These are phyloP conservation scores for Monosporozyma aquatica DNA, from an alignment of 805 yeast species.

Conservation along the genomic window DNA sequence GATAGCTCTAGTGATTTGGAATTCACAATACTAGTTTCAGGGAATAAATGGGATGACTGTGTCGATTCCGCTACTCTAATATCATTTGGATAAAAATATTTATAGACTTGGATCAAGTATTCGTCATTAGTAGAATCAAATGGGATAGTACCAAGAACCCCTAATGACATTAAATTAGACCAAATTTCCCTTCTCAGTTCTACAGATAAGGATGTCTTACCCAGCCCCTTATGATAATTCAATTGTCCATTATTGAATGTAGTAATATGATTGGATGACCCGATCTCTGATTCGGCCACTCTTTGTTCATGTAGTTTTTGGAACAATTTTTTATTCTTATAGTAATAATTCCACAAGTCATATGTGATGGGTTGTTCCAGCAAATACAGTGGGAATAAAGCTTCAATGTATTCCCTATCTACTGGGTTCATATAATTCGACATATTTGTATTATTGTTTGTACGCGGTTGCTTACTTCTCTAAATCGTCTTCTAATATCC, in stretches of 20 bases:
- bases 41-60: not conserved
- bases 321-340: slow-evolving; percentile 21
- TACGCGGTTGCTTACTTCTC: not conserved
- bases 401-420: slow-evolving; percentile 20
- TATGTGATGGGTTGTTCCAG: slow-evolving; percentile 28
- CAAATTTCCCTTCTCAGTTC: slow-evolving; percentile 25
- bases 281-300: not conserved
- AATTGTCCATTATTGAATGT: too few relatives aligned
- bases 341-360: slow-evolving; percentile 21
- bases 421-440: slow-evolving; percentile 21
- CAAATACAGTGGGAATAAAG: slow-evolving; percentile 25
- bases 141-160: slow-evolving; percentile 28
- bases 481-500: too few relatives aligned
- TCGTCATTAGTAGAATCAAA: slow-evolving; percentile 25
- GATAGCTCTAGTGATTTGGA: too few relatives aligned
- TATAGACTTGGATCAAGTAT: slow-evolving; percentile 25
- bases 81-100: slow-evolving; percentile 23
- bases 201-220: not conserved
- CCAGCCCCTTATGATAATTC: too few relatives aligned
- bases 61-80: not conserved
- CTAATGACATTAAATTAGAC: slow-evolving; percentile 25
- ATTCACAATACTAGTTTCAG: not conserved
- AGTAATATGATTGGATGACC: slow-evolving; percentile 1
- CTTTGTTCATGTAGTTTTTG: slow-evolving; percentile 5
- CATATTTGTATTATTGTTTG: slow-evolving; percentile 2